A percentile compares a stretch with the other conserved stretches of the same genome.
phyloP scores from a whole-genome alignment of 768 basidiomycete species.

The Favolaschia claudopus region DNA sequence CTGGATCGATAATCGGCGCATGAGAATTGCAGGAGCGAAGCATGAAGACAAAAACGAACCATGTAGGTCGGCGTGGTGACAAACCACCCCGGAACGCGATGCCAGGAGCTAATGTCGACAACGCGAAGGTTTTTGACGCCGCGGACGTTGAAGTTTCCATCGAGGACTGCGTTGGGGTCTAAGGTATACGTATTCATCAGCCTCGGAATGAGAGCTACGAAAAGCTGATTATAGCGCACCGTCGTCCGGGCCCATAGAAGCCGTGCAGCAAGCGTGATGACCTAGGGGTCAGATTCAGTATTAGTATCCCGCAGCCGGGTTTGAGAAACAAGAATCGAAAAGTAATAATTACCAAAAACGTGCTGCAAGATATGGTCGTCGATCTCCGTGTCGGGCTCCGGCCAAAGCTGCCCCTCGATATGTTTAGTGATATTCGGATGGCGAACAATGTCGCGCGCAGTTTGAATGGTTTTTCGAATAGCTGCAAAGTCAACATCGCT shows the following conservation, averaged over 20 bases:
- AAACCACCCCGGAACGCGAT: slow-evolving; percentile 7
- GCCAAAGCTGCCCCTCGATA: slow-evolving; percentile 9
- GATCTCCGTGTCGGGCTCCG: slow-evolving; percentile 8
- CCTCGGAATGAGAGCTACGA: too few species aligned
- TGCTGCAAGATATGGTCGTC: slow-evolving; percentile 14
- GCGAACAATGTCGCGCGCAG: slow-evolving; percentile 7
- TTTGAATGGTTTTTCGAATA: slow-evolving; percentile 11
- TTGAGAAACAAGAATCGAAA: background rate
- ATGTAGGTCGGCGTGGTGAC: slow-evolving; percentile 11
- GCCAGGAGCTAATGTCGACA: slow-evolving; percentile 13
- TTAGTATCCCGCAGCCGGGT: too few species aligned
- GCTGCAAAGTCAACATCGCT: slow-evolving; percentile 4
- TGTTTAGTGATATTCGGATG: too few species aligned
- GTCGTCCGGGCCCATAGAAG: slow-evolving; percentile 7
- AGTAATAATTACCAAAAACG: slow-evolving; percentile 2
- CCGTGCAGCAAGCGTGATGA: slow-evolving; percentile 13
- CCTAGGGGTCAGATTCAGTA: slow-evolving; percentile 7
- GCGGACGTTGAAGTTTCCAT: slow-evolving; percentile 4
- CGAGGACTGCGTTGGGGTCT: slow-evolving; percentile 6
- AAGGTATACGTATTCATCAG: background rate
- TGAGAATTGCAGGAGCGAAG: background rate
- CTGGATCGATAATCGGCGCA: slow-evolving; percentile 10
- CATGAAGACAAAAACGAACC: background rate
- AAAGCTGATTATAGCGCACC: too few species aligned
- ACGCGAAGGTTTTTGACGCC: slow-evolving; percentile 10